A percentile compares a stretch with the other conserved stretches of the same genome.
phyloP scores from a whole-genome alignment of 176 grass and related monocot species.

The Panicum miliaceum region DNA sequence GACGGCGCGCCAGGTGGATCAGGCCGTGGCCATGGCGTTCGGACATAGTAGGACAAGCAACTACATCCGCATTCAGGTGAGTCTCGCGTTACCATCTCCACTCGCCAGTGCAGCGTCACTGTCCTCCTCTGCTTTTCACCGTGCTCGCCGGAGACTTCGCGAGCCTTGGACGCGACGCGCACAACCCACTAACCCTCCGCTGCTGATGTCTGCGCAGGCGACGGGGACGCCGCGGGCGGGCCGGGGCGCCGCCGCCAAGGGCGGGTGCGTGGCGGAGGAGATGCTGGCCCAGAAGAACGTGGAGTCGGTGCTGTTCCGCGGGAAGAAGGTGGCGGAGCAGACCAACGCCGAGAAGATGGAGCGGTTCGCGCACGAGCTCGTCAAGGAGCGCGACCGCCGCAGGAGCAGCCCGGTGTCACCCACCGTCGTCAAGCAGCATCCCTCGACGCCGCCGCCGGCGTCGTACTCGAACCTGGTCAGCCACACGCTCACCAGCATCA shows the following conservation, averaged over 20 bases:
- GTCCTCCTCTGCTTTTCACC: neutral
- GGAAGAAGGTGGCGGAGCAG: conserved; percentile 73
- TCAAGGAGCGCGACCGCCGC: conserved; percentile 73
- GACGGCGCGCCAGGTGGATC: conserved; percentile 71
- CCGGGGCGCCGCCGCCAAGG: neutral
- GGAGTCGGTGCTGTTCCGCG: conserved; percentile 80
- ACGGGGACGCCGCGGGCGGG: conserved; percentile 24
- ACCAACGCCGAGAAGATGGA: conserved; percentile 89
- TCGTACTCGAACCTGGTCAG: conserved; percentile 80
- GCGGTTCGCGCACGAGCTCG: conserved; percentile 71
- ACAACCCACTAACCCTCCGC: neutral
- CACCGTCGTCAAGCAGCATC: conserved; percentile 49
- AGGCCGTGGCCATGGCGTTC: conserved; percentile 96
- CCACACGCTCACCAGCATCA: conserved; percentile 73
- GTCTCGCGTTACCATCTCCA: neutral
- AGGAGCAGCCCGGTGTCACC: conserved; percentile 34
- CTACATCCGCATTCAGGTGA: conserved; percentile 92
- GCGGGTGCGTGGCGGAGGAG: conserved; percentile 51
- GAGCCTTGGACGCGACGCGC: neutral
- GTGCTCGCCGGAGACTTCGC: neutral
- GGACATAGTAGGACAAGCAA: conserved; percentile 83
- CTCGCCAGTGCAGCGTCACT: neutral
- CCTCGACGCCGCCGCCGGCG: conserved; percentile 28
- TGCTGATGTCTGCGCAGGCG: conserved; percentile 8
- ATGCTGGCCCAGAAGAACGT: conserved; percentile 82